Conservation (phyloP, 2,329 filamentous ascomycete species). For the Fusarium sp. region DNA sequence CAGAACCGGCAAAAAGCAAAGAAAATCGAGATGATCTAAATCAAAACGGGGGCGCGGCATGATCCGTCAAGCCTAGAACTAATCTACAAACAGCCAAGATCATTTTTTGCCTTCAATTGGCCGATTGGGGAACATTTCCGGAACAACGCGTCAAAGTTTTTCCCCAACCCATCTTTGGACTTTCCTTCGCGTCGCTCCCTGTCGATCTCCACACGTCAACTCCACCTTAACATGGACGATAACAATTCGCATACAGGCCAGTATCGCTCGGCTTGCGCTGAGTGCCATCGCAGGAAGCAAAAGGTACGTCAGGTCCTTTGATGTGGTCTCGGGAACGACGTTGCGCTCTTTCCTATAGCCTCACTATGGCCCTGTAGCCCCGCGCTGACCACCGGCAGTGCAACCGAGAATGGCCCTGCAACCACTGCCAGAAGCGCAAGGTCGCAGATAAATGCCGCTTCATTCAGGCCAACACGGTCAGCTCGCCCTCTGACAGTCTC, state of each 20-base stretch:
- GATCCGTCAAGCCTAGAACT: background rate
- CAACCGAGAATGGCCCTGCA: conserved; percentile 56
- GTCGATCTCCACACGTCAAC: conserved; percentile 44
- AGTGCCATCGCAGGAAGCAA: conserved; percentile 58
- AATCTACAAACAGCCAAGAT: conserved; percentile 9
- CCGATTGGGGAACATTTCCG: background rate
- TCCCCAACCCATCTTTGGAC: conserved; percentile 25
- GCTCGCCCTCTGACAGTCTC: conserved; percentile 34
- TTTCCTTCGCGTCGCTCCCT: conserved; percentile 37
- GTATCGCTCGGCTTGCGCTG: conserved; percentile 57
- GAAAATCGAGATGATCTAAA: background rate
- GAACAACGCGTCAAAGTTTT: conserved; percentile 40
- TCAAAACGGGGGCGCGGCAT: background rate
- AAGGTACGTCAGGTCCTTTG: conserved; percentile 48
- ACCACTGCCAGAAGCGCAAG: conserved; percentile 56
- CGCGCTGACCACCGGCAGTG: conserved; percentile 52
- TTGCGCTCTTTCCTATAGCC: background rate
- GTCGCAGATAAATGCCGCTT: conserved; percentile 54
- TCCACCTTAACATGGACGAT: conserved; percentile 51
- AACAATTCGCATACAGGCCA: conserved; percentile 57
- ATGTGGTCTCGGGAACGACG: background rate
- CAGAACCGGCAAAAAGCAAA: background rate
- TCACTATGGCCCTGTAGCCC: background rate
- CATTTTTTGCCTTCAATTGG: background rate
- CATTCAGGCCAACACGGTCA: conserved; percentile 39